Base-by-base conservation (phyloP, 2,329 filamentous ascomycete genomes). In the Microsporum audouinii region DNA sequence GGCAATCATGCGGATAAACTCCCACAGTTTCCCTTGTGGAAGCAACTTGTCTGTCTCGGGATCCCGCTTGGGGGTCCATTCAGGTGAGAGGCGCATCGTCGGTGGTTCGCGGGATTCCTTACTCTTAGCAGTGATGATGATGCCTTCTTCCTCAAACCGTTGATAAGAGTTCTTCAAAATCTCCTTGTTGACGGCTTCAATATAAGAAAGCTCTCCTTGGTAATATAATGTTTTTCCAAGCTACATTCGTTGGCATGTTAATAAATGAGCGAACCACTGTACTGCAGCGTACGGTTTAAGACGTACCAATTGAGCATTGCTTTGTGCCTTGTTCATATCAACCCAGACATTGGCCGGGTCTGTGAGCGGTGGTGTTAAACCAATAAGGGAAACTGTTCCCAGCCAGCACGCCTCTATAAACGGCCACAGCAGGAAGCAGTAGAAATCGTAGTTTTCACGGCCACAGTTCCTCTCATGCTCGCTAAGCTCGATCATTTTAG, bases 151-250 rank as follows among this genome's bases (percentile, higher is more conserved):
- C 67, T 91, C 86, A 69, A 95, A 95, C 14, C 90, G 84, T 41
- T 84, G 81, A 74, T 92, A 96, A 0, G 91, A 88, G 73, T 99
- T 99, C 71, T 94, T 95, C 61, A 99, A 82, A 0, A 91, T 95
- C 73, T 99, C 92, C 69, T 96, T 96, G 79, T 99, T 99, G 65
- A 99, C 92, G 2, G 94, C 91, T 76, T 99, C 94, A 67, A 96
- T 97, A 76, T 99, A 99, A 34, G 88, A 91, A 7, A 99, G 83
- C 69, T 99, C 94, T 61, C 94, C 94, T 77, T 99, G 92, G 71
- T 99, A 92, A 71, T 96, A 99, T 0, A 99, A 81, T 0, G 94
- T 97, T 76, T 99, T 97, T 60, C 94, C 94, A 34, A 96, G 84
- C 83, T 92, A 67, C 29, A 73, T 27, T 17, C n/a, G 17, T 27